phyloP scores from a whole-genome alignment of 2,329 filamentous ascomycete genomes.

The Talaromyces verruculosus region DNA sequence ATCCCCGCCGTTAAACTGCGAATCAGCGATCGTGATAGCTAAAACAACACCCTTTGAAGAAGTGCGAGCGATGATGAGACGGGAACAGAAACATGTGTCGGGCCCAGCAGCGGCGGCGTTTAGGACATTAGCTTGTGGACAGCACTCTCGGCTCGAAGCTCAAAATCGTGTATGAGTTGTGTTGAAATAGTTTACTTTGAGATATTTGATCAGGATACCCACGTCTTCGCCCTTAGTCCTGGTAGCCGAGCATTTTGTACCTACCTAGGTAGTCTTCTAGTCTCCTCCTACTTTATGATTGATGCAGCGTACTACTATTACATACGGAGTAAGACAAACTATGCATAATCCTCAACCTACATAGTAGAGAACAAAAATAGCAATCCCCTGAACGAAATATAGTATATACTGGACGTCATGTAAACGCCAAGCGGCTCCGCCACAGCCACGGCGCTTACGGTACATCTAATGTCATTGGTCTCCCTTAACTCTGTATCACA shows the following conservation, averaged over 20 bases:
- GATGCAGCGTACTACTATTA: neutral
- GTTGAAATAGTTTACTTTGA: slow-evolving; percentile 12
- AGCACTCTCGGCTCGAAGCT: neutral
- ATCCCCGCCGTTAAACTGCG: slow-evolving; percentile 19
- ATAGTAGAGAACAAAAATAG: too few relatives aligned
- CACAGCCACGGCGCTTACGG: neutral
- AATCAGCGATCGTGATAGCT: neutral
- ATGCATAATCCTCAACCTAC: neutral
- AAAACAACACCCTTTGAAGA: neutral
- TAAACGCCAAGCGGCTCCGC: slow-evolving; percentile 2
- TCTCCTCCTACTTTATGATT: neutral
- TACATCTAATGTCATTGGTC: neutral
- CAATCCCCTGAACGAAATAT: too few relatives aligned
- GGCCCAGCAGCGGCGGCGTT: slow-evolving; percentile 9
- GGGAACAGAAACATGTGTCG: neutral
- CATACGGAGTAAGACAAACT: too few relatives aligned
- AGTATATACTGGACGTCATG: neutral
- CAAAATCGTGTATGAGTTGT: slow-evolving; percentile 3
- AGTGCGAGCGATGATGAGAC: neutral
- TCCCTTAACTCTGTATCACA: neutral
- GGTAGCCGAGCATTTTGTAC: neutral
- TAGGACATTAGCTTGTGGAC: slow-evolving; percentile 3
- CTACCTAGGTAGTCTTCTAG: neutral
- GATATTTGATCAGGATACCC: slow-evolving; percentile 12
- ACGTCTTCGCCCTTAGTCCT: neutral